Base-by-base conservation (phyloP, 139 green algal species). In the Auxenochlorella pyrenoidosa region DNA sequence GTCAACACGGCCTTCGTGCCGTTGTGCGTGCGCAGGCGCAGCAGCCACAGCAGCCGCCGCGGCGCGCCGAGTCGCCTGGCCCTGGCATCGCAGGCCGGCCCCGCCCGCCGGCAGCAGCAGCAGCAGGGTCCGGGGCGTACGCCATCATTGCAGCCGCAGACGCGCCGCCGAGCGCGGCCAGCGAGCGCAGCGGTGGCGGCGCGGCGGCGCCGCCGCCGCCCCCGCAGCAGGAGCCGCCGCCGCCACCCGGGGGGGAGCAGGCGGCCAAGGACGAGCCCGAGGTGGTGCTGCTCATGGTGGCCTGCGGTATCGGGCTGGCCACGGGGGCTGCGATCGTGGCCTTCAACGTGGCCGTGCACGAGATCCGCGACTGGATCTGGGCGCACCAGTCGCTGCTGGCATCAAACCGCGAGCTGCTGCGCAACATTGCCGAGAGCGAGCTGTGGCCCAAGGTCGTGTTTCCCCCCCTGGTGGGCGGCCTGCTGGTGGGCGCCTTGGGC, bases 271-370 rank as follows among this genome's bases (percentile, higher is more conserved):
- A 91, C 15, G 92, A 94, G 75, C 90, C 92, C 21, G 92, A 95
- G 75, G 60, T 88, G 38, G 86, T 85, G 22, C 85, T 93, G 12
- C 76, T 95, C 36, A 51, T 94, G 47, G 75, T 90, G 21, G 92
- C 91, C 21, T 93, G 90, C 70, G 86, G 36, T 28, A 89, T 95
- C 24, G 92, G 92, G 36, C 41, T 94, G 58, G 78, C 66, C 22
- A 90, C 92, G 30, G 92, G 92, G 34, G 87, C 59, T 26, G 66
- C 88, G 34, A 93, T 95, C 22, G 93, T 95, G 43, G 18, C 87
- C 15, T 94, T 95, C 85, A 95, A 95, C 71, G 65, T 85, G n/a
- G 82, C 75, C 5, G 91, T 95, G 54, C 86, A 93, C 43, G 54
- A 19, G 22, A 90, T 95, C 12, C 76, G 86, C 8, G 70, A 93